Conservation (phyloP, 2,329 filamentous ascomycete genomes). For the Colletotrichum acutatum region DNA sequence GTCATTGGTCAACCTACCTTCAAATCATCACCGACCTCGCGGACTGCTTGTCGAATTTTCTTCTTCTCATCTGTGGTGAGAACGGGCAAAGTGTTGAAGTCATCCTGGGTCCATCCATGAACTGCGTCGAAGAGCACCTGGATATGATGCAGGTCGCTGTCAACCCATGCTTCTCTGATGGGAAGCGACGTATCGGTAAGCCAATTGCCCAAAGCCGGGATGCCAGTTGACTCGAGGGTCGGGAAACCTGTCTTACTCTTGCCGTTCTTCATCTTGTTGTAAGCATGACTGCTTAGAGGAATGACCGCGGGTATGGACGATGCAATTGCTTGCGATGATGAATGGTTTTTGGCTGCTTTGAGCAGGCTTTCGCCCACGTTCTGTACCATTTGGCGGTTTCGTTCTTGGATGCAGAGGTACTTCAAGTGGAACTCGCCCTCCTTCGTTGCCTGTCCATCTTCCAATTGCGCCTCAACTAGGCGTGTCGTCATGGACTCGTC, state of each 20-base stretch:
- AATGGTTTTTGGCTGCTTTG: background rate
- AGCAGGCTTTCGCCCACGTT: slow-evolving; percentile 10
- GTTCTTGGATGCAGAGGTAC: slow-evolving; percentile 27
- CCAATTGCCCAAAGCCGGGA: slow-evolving; percentile 29
- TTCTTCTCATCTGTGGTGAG: background rate
- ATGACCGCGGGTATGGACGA: slow-evolving; percentile 10
- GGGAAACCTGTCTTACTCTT: slow-evolving; percentile 8
- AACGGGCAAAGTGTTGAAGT: background rate
- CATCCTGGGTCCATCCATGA: slow-evolving; percentile 10
- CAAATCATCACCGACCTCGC: background rate
- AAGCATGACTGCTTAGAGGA: slow-evolving; percentile 34
- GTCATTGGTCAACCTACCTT: background rate
- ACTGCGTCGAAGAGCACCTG: slow-evolving; percentile 33
- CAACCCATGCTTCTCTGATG: slow-evolving; percentile 23
- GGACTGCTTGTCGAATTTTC: background rate
- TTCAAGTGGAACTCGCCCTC: background rate
- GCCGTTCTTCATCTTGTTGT: background rate
- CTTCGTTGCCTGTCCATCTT: background rate
- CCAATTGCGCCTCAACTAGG: too few species aligned
- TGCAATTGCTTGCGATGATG: background rate
- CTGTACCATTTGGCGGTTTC: slow-evolving; percentile 13
- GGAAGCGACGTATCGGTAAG: slow-evolving; percentile 12
- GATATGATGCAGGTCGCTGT: slow-evolving; percentile 18
- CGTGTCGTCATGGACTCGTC: background rate
- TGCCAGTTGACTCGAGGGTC: slow-evolving; percentile 18